Conservation (phyloP, 2,329 filamentous ascomycete genomes). For the Tolypocladium endophyticum region DNA sequence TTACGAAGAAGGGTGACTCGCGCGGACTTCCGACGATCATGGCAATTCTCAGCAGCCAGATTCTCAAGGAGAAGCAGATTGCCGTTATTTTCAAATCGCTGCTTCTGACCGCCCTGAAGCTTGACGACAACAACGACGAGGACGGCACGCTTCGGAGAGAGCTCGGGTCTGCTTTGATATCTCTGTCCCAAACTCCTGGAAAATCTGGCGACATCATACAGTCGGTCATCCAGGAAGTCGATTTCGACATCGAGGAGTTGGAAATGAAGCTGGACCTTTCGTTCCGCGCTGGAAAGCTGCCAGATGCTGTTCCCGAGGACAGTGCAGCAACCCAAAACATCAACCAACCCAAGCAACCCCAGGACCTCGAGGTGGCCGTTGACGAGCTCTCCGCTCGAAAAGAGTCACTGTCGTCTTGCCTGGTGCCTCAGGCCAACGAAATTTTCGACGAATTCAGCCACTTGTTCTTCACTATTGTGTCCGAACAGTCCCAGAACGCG, state of each 20-base stretch:
- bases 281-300: slow-evolving; percentile 46
- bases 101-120: slow-evolving; percentile 47
- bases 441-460: slow-evolving; percentile 49
- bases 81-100: slow-evolving; percentile 56
- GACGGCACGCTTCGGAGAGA: slow-evolving; percentile 49
- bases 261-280: slow-evolving; percentile 66
- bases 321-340: slow-evolving; percentile 19
- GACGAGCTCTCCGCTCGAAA: slow-evolving; percentile 25
- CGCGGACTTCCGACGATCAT: slow-evolving; percentile 49
- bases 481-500: slow-evolving; percentile 27
- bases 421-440: slow-evolving; percentile 37
- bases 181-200: slow-evolving; percentile 49
- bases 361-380: slow-evolving; percentile 28
- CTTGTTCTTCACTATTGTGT: slow-evolving; percentile 44
- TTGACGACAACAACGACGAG: slow-evolving; percentile 43
- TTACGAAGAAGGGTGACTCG: slow-evolving; percentile 49
- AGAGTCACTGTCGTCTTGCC: slow-evolving; percentile 36
- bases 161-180: slow-evolving; percentile 56
- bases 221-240: slow-evolving; percentile 53
- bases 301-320: slow-evolving; percentile 39
- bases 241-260: slow-evolving; percentile 62
- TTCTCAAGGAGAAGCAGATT: slow-evolving; percentile 53
- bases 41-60: slow-evolving; percentile 45
- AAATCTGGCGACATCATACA: slow-evolving; percentile 54
- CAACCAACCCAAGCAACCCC: slow-evolving; percentile 15